A percentile compares a stretch with the other conserved stretches of the same genome.
Conservation (phyloP, 176 grass and related monocot genomes). For the Oryza glaberrima region DNA sequence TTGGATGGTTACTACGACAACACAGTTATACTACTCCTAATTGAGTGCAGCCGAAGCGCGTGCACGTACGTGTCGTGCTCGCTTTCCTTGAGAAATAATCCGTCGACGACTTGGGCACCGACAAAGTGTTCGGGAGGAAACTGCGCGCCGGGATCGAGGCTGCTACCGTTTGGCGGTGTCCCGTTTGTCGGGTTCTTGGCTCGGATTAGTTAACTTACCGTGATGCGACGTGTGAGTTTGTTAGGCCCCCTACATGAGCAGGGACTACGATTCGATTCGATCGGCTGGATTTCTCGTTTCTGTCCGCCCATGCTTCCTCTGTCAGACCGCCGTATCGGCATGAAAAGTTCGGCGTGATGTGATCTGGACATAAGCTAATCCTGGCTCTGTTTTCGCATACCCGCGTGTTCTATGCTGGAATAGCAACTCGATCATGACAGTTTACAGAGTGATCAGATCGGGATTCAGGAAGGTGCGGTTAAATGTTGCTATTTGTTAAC, state of each 20-base stretch:
- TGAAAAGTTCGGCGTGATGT: not conserved
- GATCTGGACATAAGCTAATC: not conserved
- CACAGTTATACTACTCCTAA: not conserved
- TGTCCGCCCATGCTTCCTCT: not conserved
- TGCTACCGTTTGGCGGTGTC: constrained; percentile 1
- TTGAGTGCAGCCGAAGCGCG: not conserved
- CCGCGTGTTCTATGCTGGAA: not conserved
- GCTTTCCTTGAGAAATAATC: constrained; percentile 26
- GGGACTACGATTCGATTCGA: not conserved
- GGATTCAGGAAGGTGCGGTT: not conserved
- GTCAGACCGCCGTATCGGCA: not conserved
- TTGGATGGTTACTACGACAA: not conserved
- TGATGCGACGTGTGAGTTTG: not conserved
- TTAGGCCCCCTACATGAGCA: not conserved
- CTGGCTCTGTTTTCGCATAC: not conserved
- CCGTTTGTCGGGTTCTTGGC: constrained; percentile 12
- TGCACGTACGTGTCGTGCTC: constrained; percentile 27
- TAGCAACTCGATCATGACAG: not conserved
- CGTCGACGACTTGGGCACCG: constrained; percentile 30
- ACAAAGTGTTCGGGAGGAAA: constrained; percentile 15
- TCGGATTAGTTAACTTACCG: not conserved
- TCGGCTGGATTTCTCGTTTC: not conserved
- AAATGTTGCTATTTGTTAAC: not conserved
- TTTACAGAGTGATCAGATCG: not conserved
- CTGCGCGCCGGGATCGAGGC: not conserved